Evolutionary conservation across 306 rosid species (phyloP), one percentile per base, ranked within the genome.

Genomic region (Vigna hirtella): DNA sequence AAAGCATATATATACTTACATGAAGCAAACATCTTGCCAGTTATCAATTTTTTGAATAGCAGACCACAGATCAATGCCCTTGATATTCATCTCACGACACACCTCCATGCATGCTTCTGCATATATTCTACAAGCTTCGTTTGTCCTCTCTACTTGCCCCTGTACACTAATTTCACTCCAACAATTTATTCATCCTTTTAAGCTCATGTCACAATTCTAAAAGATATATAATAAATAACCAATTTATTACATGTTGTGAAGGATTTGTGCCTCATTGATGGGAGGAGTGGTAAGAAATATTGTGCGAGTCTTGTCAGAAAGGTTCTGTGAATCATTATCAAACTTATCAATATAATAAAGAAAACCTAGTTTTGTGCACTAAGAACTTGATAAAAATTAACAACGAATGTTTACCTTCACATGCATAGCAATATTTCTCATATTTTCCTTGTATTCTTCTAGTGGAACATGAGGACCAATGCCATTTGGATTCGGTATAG

Each of bases 221-320:
- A 48, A 28, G 7, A 20, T 0, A 57, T 1, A 36, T 7, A 36
- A 36, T 36, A 36, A 36, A 36, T 36, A 36, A 36, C 9, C 1
- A 36, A 36, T 42, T 9, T 7, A 40, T 40, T 40, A 40, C 45
- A 30, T 30, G 42, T 36, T 42, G 47, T 42, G 2, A 40, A 0
- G 2, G 13, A 9, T 2, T 72, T 88, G 85, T 22, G 85, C 89
- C 52, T 87, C 89, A 10, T 83, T 91, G 70, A 88, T 36, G 6
- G 93, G 91, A 26, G 97, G 96, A 86, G 90, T 38, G 45, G 83
- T 78, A 6, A 93, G 90, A 70, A 90, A 83, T 76, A 91, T 86
- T 18, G 83, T 22, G 12, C 92, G 93, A 71, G 87, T 93, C 14
- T 79, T 84, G n/a, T 83, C 64, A 0, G 92, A 88, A 34, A 91